These are phyloP conservation scores for Solanum sejunctum DNA, from an alignment of 257 asterid genomes.

Conservation along the genomic window DNA sequence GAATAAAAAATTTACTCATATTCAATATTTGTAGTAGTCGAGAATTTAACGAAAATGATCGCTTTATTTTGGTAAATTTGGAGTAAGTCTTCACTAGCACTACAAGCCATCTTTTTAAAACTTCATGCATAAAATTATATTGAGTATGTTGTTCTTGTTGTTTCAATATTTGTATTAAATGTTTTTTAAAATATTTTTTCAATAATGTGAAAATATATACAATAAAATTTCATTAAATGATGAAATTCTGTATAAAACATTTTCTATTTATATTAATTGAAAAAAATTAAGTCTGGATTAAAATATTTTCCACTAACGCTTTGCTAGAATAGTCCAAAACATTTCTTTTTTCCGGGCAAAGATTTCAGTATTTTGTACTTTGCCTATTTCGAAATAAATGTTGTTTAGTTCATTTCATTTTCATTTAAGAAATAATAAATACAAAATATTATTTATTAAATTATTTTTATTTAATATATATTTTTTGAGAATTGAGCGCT, in stretches of 20 bases:
- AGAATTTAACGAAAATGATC: too few relatives aligned
- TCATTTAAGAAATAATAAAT: not conserved
- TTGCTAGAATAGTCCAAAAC: not conserved
- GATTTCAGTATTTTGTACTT: not conserved
- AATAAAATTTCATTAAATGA: not conserved
- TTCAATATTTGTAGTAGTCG: not conserved
- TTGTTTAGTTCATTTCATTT: not conserved
- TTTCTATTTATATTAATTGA: not conserved
- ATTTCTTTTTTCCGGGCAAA: not conserved
- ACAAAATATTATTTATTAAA: too few relatives aligned
- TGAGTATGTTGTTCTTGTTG: not conserved
- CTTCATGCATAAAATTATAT: too few relatives aligned
- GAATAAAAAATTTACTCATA: not conserved
- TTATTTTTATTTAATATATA: too few relatives aligned
- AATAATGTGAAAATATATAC: not conserved
- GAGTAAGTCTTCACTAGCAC: too few relatives aligned
- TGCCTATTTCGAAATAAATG: not conserved
- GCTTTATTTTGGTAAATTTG: too few relatives aligned
- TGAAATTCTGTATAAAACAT: not conserved
- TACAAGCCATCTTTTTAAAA: too few relatives aligned
- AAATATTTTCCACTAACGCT: not conserved
- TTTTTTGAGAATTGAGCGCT: too few relatives aligned
- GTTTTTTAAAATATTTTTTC: not conserved
- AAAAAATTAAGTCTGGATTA: not conserved
- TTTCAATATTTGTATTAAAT: not conserved